Conservation (phyloP, 208 protist genomes). For the Endotrypanum monterogeii region DNA sequence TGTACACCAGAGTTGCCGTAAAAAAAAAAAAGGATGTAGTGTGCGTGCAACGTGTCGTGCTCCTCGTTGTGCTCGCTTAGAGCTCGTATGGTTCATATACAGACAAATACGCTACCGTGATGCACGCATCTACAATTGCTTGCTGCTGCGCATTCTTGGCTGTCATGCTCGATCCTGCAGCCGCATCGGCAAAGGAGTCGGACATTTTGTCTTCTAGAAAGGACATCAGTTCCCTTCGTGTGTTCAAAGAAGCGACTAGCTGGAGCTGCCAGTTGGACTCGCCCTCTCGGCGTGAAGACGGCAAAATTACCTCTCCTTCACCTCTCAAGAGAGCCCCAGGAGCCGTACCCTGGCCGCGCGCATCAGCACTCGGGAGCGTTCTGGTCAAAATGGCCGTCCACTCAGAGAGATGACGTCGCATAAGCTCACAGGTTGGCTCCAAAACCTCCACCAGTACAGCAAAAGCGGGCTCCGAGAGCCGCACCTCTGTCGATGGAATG, state of each 20-base stretch:
- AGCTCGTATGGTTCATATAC: not conserved
- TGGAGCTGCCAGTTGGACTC: not conserved
- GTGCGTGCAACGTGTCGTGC: not conserved
- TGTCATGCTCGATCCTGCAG: not conserved
- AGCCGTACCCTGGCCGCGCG: not conserved
- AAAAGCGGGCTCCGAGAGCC: slow-evolving; percentile 28
- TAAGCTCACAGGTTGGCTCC: slow-evolving; percentile 47
- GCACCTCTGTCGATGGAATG: not conserved
- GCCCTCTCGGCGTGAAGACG: not conserved
- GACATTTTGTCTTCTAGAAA: slow-evolving; percentile 13
- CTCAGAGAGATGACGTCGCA: slow-evolving; percentile 24
- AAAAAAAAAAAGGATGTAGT: not conserved
- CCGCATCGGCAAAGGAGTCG: slow-evolving; percentile 13
- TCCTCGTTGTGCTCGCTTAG: not conserved
- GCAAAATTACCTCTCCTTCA: not conserved
- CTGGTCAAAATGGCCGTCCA: not conserved
- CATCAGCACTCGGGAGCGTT: not conserved
- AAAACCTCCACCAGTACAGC: slow-evolving; percentile 30
- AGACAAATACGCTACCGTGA: slow-evolving; percentile 14
- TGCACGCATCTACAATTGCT: slow-evolving; percentile 14
- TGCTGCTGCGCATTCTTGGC: slow-evolving; percentile 18
- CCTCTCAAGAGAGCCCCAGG: not conserved
- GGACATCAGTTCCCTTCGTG: not conserved
- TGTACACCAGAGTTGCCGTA: too few relatives aligned
- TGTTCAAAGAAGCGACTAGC: not conserved